These are phyloP conservation scores for Rhizopus delemar DNA, from an alignment of 371 early-diverging fungal species.

Conservation along the genomic window DNA sequence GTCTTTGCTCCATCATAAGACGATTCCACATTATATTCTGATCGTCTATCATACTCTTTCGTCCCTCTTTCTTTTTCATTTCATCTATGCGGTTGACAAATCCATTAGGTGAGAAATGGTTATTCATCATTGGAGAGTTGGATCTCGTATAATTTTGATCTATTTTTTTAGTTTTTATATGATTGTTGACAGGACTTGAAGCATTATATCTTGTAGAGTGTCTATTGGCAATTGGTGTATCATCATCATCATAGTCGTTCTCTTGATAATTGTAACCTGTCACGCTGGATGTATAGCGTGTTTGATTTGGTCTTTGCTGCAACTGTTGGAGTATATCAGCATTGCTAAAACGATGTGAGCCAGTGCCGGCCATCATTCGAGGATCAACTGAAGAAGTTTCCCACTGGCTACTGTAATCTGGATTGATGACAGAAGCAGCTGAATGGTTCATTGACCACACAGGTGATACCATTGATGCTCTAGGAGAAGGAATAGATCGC, in stretches of 20 bases:
- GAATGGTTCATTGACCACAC: slow-evolving; percentile 22
- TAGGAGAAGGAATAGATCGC: not conserved
- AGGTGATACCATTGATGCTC: slow-evolving; percentile 1
- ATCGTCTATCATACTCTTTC: slow-evolving; percentile 22
- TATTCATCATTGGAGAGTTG: slow-evolving; percentile 19
- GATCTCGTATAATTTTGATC: slow-evolving; percentile 13
- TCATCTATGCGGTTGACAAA: slow-evolving; percentile 44
- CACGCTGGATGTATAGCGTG: slow-evolving; percentile 7
- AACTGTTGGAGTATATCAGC: slow-evolving; percentile 5
- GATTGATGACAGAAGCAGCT: slow-evolving; percentile 7
- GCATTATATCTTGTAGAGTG: slow-evolving; percentile 33
- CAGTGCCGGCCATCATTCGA: slow-evolving; percentile 16
- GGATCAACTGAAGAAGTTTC: slow-evolving; percentile 31
- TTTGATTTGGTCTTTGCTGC: not conserved
- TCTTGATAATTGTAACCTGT: slow-evolving; percentile 10
- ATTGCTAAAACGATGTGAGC: slow-evolving; percentile 4
- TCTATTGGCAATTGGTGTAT: slow-evolving; percentile 27
- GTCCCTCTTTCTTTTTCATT: slow-evolving; percentile 33
- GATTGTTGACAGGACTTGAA: slow-evolving; percentile 13
- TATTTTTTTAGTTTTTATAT: slow-evolving; percentile 6
- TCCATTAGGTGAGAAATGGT: slow-evolving; percentile 28
- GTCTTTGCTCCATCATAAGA: slow-evolving; percentile 43
- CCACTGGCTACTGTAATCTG: slow-evolving; percentile 9
- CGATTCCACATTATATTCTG: slow-evolving; percentile 28
- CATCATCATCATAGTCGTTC: slow-evolving; percentile 23